Base-by-base conservation (phyloP, 192 early-diverging fungal species). In the Backusella parvicylindrica region DNA sequence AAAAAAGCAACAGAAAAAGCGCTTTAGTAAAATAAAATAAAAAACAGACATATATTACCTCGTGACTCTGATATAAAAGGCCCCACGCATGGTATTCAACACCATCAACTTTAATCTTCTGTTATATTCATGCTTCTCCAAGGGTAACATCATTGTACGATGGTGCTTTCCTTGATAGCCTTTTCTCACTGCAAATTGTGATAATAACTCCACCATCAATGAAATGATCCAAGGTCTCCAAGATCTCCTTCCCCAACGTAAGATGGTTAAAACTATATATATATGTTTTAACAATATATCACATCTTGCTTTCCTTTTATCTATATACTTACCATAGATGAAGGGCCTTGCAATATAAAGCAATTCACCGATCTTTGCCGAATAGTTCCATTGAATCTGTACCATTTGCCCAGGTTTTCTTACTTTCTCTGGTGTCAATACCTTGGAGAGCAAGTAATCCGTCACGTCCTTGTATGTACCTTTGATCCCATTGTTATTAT, bases 181-280 rank as follows among this genome's bases (percentile, higher is more conserved):
- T 26, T 40, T 68, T 35, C 23, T 37, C 74, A 85, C 71, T 70
- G 86, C 70, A 78, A 79, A 64, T 80, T 87, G 68, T 26, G 87
- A 81, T 2, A 73, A 78, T 32, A 89, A 43, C 77, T 99, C 97
- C n/a, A 95, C 76, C 2, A 85, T 72, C 41, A 97, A 76, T 0
- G 97, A 99, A 16, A 95, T 66, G 15, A 92, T 77, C 92, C 94
- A 97, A 2, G 97, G 96, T 37, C 89, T 85, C 91, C 93, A 97
- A 12, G 93, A 91, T 23, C 77, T 69, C 66, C 70, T 76, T 6
- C 96, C 97, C 73, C 88, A 91, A 56, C 85, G 87, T 74, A 90
- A 83, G 28, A 97, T 89, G 12, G 91, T 89, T 16, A 96, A 56
- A 3, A 96, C 90, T 91, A 72, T 12, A 47, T 6, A 41, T 3